phyloP scores from a whole-genome alignment of 2,329 filamentous ascomycete species.

The Sporothrix protearum region DNA sequence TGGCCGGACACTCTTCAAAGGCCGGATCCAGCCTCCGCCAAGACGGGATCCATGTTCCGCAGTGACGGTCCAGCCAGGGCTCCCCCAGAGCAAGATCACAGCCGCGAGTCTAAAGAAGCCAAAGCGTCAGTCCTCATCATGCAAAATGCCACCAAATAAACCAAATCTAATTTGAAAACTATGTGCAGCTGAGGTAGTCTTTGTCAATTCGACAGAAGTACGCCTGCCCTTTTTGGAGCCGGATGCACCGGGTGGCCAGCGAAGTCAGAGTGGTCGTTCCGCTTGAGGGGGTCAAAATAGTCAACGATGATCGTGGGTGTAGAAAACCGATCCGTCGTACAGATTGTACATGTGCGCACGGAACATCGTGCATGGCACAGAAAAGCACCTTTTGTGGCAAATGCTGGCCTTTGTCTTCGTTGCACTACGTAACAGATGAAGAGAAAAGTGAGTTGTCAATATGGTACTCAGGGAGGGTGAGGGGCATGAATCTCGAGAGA shows the following conservation, averaged over 20 bases:
- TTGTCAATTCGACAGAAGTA: background rate
- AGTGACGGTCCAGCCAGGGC: conserved; percentile 9
- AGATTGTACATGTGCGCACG: background rate
- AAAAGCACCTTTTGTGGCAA: background rate
- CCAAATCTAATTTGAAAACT: background rate
- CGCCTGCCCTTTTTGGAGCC: background rate
- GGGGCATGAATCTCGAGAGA: background rate
- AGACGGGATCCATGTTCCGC: conserved; percentile 6
- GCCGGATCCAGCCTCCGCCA: conserved; percentile 24
- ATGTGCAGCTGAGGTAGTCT: background rate
- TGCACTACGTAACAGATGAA: background rate
- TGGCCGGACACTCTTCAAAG: conserved; percentile 23
- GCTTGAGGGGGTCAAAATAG: background rate
- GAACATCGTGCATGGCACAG: background rate
- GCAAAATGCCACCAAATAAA: background rate
- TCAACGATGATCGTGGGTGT: too few species aligned
- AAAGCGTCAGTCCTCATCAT: background rate
- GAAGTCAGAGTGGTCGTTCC: conserved; percentile 28
- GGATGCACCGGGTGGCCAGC: background rate
- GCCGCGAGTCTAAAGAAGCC: background rate
- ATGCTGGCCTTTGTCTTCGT: background rate
- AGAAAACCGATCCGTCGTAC: background rate
- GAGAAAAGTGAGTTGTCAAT: background rate
- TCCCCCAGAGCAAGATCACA: conserved; percentile 19
- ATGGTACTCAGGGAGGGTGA: background rate